Evolutionary conservation across 139 green algal species (phyloP).

Genomic region (Coelastrella sp.): DNA sequence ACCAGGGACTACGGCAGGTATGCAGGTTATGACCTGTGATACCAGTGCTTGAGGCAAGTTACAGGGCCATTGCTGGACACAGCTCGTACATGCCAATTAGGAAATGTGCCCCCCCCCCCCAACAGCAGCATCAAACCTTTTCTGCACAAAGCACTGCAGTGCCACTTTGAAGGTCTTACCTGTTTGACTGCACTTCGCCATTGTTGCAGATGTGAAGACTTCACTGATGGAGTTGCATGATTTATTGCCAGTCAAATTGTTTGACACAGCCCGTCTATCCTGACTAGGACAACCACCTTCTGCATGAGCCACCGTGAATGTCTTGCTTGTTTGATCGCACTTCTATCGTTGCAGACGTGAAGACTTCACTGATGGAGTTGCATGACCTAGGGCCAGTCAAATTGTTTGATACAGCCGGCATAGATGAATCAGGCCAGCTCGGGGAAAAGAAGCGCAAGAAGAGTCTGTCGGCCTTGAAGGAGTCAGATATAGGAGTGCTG

Average conservation of each 20-base stretch:
- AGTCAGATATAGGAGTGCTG: constrained; percentile 67
- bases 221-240: constrained; percentile 78
- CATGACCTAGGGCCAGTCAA: constrained; percentile 74
- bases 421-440: constrained; percentile 28
- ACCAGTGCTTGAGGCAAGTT: too few species aligned
- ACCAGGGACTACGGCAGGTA: constrained; percentile 68
- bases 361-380: constrained; percentile 75
- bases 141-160: too few species aligned
- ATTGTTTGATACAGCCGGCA: constrained; percentile 75
- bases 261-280: constrained; percentile 82
- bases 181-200: too few species aligned
- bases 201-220: constrained; percentile 57
- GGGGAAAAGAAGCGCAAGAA: constrained; percentile 76
- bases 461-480: constrained; percentile 67
- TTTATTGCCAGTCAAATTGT: constrained; percentile 72
- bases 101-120: too few species aligned
- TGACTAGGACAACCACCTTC: too few species aligned
- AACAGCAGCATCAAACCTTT: too few species aligned
- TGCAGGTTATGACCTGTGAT: constrained; percentile 47
- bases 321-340: background rate
- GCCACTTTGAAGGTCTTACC: too few species aligned
- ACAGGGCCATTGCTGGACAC: constrained; percentile 82
- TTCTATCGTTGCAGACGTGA: constrained; percentile 46
- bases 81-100: constrained; percentile 42
- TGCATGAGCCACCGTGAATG: too few species aligned